These are phyloP conservation scores for Tylopilus plumbeoviolaceoides DNA, from an alignment of 768 basidiomycete species.

Conservation along the genomic window DNA sequence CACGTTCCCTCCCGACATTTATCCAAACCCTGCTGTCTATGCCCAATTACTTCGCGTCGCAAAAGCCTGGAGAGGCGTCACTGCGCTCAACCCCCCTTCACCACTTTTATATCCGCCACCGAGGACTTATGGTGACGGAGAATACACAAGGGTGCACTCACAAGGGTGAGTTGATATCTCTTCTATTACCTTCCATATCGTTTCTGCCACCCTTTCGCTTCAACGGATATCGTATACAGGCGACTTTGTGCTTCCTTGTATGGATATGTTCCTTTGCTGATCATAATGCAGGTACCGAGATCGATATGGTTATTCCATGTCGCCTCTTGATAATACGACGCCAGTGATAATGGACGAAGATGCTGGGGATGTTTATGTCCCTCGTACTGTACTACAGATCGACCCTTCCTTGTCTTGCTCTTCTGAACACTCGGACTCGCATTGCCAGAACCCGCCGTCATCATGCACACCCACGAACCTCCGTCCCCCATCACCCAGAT, in stretches of 20 bases:
- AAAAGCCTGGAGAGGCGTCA: slow-evolving; percentile 62
- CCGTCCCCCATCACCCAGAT: slow-evolving; percentile 28
- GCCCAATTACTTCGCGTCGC: slow-evolving; percentile 55
- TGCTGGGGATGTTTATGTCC: slow-evolving; percentile 13
- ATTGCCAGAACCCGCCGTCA: slow-evolving; percentile 7
- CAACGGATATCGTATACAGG: slow-evolving; percentile 10
- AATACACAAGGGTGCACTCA: slow-evolving; percentile 21
- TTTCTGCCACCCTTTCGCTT: neutral
- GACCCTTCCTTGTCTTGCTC: slow-evolving; percentile 11
- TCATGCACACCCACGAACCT: slow-evolving; percentile 24
- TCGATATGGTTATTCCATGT: slow-evolving; percentile 27
- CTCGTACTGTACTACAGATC: slow-evolving; percentile 23
- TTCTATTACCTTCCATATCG: neutral
- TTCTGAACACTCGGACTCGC: neutral
- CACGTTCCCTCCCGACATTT: slow-evolving; percentile 32
- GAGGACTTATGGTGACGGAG: slow-evolving; percentile 20
- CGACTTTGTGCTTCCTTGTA: slow-evolving; percentile 12
- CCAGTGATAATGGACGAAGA: slow-evolving; percentile 34
- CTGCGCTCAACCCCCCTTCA: slow-evolving; percentile 42
- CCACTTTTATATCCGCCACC: slow-evolving; percentile 18
- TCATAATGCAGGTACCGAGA: slow-evolving; percentile 23
- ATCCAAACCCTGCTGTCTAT: slow-evolving; percentile 36
- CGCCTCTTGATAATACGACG: slow-evolving; percentile 29
- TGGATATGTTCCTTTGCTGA: slow-evolving; percentile 16
- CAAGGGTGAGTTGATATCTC: slow-evolving; percentile 25